phyloP scores from a whole-genome alignment of 306 rosid species.

The Cyclanthera cordifolia region DNA sequence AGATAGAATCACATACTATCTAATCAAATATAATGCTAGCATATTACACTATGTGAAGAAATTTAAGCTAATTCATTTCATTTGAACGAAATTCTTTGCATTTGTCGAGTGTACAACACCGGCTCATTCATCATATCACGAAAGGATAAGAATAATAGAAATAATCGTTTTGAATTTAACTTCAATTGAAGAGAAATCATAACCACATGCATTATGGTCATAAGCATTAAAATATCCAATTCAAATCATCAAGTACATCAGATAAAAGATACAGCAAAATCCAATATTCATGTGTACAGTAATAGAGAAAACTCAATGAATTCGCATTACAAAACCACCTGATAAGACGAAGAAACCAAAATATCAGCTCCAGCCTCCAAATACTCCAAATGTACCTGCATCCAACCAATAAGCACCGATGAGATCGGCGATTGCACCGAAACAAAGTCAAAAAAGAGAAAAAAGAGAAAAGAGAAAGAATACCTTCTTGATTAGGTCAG shows the following conservation, averaged over 20 bases:
- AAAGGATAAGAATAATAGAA: background rate
- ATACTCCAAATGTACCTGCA: conserved; percentile 71
- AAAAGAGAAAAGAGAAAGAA: background rate
- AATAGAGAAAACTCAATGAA: background rate
- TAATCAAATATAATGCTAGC: background rate
- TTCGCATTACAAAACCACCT: conserved; percentile 36
- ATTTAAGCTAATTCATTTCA: background rate
- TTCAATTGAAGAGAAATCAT: no score
- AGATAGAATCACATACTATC: no score
- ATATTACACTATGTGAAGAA: background rate
- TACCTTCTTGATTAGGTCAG: conserved; percentile 56
- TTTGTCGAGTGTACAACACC: background rate
- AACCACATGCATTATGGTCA: background rate
- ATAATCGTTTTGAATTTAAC: background rate
- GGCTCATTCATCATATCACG: background rate
- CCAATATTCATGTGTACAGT: no score
- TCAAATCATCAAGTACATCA: background rate
- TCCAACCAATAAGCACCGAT: background rate
- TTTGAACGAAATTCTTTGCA: background rate
- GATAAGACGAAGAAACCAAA: conserved; percentile 81
- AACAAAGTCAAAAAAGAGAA: background rate
- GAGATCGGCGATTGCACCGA: background rate
- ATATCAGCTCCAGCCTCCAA: conserved; percentile 77
- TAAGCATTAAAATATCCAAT: background rate
- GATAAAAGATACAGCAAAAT: background rate